Conservation (phyloP, 768 basidiomycete genomes). For the Dioszegia crocea region DNA sequence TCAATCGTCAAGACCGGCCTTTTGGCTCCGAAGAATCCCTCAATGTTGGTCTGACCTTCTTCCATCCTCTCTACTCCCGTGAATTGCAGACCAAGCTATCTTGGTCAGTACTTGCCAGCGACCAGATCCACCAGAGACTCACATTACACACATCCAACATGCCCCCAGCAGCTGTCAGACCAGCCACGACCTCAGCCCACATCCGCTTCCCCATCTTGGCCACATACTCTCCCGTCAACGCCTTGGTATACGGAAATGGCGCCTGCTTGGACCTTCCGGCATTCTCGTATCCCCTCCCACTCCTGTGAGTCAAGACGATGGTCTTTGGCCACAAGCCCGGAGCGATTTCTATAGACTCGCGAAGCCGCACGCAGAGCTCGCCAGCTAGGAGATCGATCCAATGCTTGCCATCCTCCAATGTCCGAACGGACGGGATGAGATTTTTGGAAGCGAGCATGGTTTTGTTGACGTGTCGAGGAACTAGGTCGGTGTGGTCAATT, state of each 20-base stretch:
- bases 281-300: slow-evolving; percentile 56
- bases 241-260: slow-evolving; percentile 73
- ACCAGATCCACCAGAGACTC: not conserved
- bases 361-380: slow-evolving; percentile 77
- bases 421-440: slow-evolving; percentile 70
- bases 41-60: slow-evolving; percentile 74
- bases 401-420: slow-evolving; percentile 67
- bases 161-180: slow-evolving; percentile 44
- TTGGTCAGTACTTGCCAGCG: not conserved
- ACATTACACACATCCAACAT: slow-evolving; percentile 66
- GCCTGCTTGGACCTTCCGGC: slow-evolving; percentile 56
- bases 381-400: slow-evolving; percentile 90
- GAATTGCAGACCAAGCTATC: slow-evolving; percentile 36
- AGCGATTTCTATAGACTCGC: slow-evolving; percentile 67
- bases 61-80: slow-evolving; percentile 38
- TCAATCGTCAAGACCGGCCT: not conserved
- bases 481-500: slow-evolving; percentile 10
- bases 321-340: slow-evolving; percentile 87
- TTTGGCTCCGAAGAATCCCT: slow-evolving; percentile 64
- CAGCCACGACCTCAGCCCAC: slow-evolving; percentile 77
- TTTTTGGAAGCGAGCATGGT: slow-evolving; percentile 64
- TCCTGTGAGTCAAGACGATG: slow-evolving; percentile 69
- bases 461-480: not conserved
- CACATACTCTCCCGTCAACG: slow-evolving; percentile 72
- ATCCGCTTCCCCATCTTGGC: slow-evolving; percentile 69